These are phyloP conservation scores for Ambispora gerdemannii DNA, from an alignment of 192 early-diverging fungal species.

Conservation along the genomic window DNA sequence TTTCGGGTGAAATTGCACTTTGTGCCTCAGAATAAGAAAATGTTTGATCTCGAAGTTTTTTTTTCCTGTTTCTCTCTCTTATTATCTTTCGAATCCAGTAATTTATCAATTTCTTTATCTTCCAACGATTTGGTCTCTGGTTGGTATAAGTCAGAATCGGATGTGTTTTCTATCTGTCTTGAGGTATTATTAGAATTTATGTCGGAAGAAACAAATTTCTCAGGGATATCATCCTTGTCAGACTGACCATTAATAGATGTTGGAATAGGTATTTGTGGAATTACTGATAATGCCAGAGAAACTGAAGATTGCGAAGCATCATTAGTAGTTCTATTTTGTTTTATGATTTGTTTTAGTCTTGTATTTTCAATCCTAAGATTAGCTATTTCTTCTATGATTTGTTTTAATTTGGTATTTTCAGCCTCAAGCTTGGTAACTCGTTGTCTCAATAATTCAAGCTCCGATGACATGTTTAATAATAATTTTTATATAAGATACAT, in stretches of 20 bases:
- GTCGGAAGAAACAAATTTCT: too few relatives aligned
- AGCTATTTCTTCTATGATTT: background rate
- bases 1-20: background rate
- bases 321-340: too few relatives aligned
- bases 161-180: too few relatives aligned
- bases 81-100: conserved; percentile 12
- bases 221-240: too few relatives aligned
- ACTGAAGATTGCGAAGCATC: background rate
- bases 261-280: too few relatives aligned
- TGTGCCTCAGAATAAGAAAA: background rate
- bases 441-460: conserved; percentile 1
- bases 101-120: conserved; percentile 12
- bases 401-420: conserved; percentile 1
- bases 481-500: conserved; percentile 3
- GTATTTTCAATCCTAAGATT: conserved; percentile 3
- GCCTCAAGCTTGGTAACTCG: background rate
- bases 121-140: too few relatives aligned
- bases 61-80: conserved; percentile 11
- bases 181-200: too few relatives aligned
- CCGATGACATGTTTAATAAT: conserved; percentile 3
- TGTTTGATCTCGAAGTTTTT: conserved; percentile 23
- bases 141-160: too few relatives aligned
- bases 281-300: too few relatives aligned
- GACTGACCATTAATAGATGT: too few relatives aligned
- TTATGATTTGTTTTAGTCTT: background rate